Evolutionary conservation across 73 alveolate genomes (phyloP), one percentile per base, ranked within the genome.

Genomic region (Breviolum minutum): DNA sequence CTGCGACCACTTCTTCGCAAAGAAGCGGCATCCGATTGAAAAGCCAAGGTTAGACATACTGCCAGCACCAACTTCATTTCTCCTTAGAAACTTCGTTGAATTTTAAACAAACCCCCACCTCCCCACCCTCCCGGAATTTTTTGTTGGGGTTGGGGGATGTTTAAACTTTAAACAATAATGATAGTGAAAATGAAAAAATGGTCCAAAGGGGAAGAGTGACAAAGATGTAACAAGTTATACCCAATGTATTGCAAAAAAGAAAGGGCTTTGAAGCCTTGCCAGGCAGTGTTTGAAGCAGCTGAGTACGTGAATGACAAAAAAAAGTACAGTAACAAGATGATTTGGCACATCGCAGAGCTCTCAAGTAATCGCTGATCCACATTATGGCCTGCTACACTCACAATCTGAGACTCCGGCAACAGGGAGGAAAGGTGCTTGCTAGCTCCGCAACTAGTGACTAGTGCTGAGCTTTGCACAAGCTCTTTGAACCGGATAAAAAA

Each of bases 1-100:
- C 77, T 54, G 26, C 92, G 92, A 60, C 70, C 73, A 54, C 73
- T 83, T 17, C 92, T 14, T 10, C 97, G 97, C 16, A 90, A 62
- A 29, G 97, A 90, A 29, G 97, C 97, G 48, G 97, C 97, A 80
- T 80, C 88, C 1, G 63, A 77, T 62, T 77, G 86, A 24, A 77
- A 77, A 26, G 86, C 88, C 32, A 32, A 40, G 32, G 68, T 66
- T 66, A 80, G 88, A 69, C 88, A 48, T 32, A 80, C 69, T 27
- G 54, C 64, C 7, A 80, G 88, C 7, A 48, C 69, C 88, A 32
- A 80, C 88, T 80, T 80, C 88, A 80, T 80, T 80, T 80, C 88
- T 32, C 88, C 88, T 80, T n/a, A n/a, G 86, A 73, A 40, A 73
- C 2, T 17, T 29, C 54, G 48, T 71, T 22, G 10, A 40, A 71